phyloP scores from a whole-genome alignment of 176 grass and related monocot species.

The Thinopyrum elongatum region DNA sequence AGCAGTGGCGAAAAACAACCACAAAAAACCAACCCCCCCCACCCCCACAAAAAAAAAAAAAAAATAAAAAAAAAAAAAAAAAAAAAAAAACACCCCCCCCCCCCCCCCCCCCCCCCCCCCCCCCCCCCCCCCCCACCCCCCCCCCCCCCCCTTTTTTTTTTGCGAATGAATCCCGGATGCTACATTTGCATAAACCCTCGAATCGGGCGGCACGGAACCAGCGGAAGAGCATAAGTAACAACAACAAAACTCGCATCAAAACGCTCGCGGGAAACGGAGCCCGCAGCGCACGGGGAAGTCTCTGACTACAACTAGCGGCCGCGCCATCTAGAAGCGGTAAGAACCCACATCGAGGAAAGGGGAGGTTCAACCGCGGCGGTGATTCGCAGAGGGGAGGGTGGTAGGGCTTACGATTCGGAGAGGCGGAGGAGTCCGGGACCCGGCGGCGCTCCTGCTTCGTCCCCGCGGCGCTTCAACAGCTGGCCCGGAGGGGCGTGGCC shows the following conservation, averaged over 20 bases:
- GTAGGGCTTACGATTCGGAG: not conserved
- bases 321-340: not conserved
- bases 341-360: not conserved
- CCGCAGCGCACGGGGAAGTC: not conserved
- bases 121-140: too few species aligned
- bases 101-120: too few species aligned
- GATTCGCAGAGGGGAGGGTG: not conserved
- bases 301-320: not conserved
- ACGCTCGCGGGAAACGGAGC: not conserved
- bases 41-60: too few species aligned
- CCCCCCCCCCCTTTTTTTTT: too few species aligned
- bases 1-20: too few species aligned
- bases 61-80: too few species aligned
- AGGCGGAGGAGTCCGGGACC: not conserved
- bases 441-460: not conserved
- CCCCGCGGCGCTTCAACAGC: not conserved
- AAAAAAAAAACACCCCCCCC: too few species aligned
- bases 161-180: not conserved
- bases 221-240: not conserved
- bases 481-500: not conserved
- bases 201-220: not conserved
- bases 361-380: not conserved
- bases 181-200: not conserved
- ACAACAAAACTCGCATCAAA: not conserved
- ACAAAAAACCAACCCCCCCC: too few species aligned